A percentile compares a stretch with the other conserved stretches of the same genome.
phyloP scores from a whole-genome alignment of 371 early-diverging fungal genomes.

The Parasitella parasitica region DNA sequence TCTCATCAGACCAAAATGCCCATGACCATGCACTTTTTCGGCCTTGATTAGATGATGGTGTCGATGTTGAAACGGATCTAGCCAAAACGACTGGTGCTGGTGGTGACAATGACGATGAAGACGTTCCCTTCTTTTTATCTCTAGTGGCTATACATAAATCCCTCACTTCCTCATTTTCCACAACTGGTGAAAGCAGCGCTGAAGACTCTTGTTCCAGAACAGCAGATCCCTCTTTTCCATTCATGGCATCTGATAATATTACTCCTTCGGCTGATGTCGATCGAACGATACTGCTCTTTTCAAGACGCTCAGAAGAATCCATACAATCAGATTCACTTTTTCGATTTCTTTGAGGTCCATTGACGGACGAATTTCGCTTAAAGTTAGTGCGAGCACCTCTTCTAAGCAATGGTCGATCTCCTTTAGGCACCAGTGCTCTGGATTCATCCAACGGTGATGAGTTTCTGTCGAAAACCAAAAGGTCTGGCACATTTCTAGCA shows the following conservation, averaged over 20 bases:
- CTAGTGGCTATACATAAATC: constrained; percentile 7
- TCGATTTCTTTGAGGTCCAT: constrained; percentile 2
- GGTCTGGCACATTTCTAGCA: constrained; percentile 30
- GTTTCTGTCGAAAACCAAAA: constrained; percentile 49
- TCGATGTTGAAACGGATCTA: constrained; percentile 7
- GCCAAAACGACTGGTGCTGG: neutral
- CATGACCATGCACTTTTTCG: constrained; percentile 43
- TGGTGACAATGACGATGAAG: neutral
- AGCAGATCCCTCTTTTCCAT: neutral
- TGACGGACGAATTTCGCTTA: constrained; percentile 43
- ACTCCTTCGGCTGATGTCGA: neutral
- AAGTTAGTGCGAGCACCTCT: constrained; percentile 56
- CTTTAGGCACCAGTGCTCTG: constrained; percentile 45
- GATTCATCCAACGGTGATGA: constrained; percentile 53
- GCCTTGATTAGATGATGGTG: neutral
- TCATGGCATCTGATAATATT: neutral
- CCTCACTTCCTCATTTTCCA: constrained; percentile 5
- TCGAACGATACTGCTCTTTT: neutral
- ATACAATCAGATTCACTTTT: constrained; percentile 17
- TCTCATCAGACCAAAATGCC: constrained; percentile 37
- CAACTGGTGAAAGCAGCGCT: neutral
- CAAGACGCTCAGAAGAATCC: neutral
- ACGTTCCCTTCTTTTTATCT: neutral
- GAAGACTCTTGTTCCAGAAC: neutral
- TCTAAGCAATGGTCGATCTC: constrained; percentile 44